These are phyloP conservation scores for Lactarius hatsudake DNA, from an alignment of 768 basidiomycete species.

Conservation along the genomic window DNA sequence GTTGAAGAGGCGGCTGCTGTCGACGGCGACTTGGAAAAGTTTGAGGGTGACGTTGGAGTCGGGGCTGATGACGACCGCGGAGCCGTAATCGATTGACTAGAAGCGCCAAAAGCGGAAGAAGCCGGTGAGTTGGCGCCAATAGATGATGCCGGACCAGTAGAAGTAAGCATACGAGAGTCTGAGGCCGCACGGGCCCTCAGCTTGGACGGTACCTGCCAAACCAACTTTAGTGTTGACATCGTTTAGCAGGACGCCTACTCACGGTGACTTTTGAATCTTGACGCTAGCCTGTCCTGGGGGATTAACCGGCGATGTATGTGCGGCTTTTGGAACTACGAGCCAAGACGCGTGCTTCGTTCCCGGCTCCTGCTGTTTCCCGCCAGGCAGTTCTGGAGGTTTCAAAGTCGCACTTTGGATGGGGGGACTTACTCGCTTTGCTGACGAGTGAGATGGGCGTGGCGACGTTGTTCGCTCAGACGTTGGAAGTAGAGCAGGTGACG, in stretches of 20 bases:
- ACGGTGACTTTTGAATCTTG: conserved; percentile 9
- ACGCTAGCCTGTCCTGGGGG: neutral
- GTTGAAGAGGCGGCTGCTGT: conserved; percentile 5
- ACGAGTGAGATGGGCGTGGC: conserved; percentile 6
- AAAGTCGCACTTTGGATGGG: conserved; percentile 9
- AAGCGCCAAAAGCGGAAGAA: conserved; percentile 2
- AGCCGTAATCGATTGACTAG: conserved; percentile 12
- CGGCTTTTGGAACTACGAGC: conserved; percentile 20
- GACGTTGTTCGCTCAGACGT: conserved; percentile 14
- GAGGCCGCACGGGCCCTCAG: conserved; percentile 24
- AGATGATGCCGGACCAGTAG: conserved; percentile 1
- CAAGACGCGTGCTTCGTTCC: conserved; percentile 22
- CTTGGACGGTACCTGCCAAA: conserved; percentile 12
- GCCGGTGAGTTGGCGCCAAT: conserved; percentile 12
- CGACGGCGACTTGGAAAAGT: conserved; percentile 24
- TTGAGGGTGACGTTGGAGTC: conserved; percentile 16
- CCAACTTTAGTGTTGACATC: neutral
- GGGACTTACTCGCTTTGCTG: conserved; percentile 16
- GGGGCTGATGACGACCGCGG: conserved; percentile 7
- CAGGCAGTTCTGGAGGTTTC: neutral
- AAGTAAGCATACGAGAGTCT: conserved; percentile 22
- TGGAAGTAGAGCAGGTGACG: conserved; percentile 8
- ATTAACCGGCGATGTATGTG: neutral
- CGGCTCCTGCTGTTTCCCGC: conserved; percentile 10
- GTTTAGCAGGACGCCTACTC: neutral